Base-by-base conservation (phyloP, 495 filamentous ascomycete genomes). In the Cryomyces minteri region DNA sequence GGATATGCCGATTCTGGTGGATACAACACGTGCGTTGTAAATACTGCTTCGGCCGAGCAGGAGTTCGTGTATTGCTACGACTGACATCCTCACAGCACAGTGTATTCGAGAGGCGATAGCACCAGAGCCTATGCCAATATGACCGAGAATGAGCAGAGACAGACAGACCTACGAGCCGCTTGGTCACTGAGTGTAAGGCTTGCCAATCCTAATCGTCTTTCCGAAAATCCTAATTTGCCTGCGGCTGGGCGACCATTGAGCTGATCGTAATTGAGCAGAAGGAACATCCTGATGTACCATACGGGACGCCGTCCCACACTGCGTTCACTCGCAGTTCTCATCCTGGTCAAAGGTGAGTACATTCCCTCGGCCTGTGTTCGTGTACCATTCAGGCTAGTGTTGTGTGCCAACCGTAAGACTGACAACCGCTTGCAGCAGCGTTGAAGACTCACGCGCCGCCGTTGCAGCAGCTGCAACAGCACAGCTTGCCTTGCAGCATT, bases 401-500 rank as follows among this genome's bases (percentile, higher is more conserved):
- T 38, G 12, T 14, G 9, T 38, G 9, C 12, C 9, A 10, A 1
- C 1, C 3, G 2, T 10, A 38, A 38, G 12, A 14, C 9, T 38
- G 9, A 10, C 34, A 38, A 38, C 2, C 12, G 2, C 9, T 14
- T 2, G 34, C 34, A 14, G 28, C 11, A 41, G 9, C 11, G 4
- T 41, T 29, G 10, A 41, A 11, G 40, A 40, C 11, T 30, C 31
- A 37, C 39, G 28, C 12, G 32, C 44, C 45, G 18, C 44, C 48
- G 37, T 43, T 28, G 8, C 38, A 32, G 6, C 38, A 11, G 42
- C n/a, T 40, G 43, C 4, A 54, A 41, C 50, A 55, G 58, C 40
- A 29, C 73, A 75, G 52, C 65, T 76, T 4, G 73, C 78, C 11
- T 58, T 76, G 38, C 70, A 70, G 12, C 71, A 73, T 53, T 41